Evolutionary conservation across 495 filamentous ascomycete species (phyloP).

Genomic region (Aspergillus heteromorphus): DNA sequence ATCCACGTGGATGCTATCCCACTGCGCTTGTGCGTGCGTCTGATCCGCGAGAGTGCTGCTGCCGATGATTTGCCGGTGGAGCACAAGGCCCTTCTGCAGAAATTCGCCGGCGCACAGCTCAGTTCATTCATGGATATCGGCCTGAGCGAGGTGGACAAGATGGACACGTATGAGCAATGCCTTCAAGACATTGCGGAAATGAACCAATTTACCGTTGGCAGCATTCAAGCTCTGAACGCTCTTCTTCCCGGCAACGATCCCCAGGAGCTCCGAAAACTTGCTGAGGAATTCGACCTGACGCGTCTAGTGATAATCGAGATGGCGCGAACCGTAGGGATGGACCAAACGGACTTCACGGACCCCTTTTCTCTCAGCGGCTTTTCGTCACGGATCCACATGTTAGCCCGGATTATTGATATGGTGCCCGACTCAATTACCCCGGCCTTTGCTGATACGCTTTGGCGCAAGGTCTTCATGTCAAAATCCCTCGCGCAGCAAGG

Average conservation of each 20-base stretch:
- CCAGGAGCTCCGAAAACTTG: slow-evolving; percentile 46
- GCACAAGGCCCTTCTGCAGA: slow-evolving; percentile 41
- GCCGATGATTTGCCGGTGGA: slow-evolving; percentile 33
- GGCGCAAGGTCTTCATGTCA: slow-evolving; percentile 62
- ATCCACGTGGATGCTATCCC: slow-evolving; percentile 32
- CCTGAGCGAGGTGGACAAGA: slow-evolving; percentile 42
- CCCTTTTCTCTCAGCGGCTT: slow-evolving; percentile 32
- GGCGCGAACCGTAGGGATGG: slow-evolving; percentile 38
- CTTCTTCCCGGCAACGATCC: slow-evolving; percentile 44
- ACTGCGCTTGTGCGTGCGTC: slow-evolving; percentile 53
- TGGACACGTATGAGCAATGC: slow-evolving; percentile 51
- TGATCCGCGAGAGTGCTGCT: slow-evolving; percentile 60
- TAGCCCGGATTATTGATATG: slow-evolving; percentile 51
- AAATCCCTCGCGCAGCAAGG: slow-evolving; percentile 49
- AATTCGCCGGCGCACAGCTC: slow-evolving; percentile 55
- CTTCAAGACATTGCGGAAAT: slow-evolving; percentile 53
- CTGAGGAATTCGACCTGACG: slow-evolving; percentile 49
- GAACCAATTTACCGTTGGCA: slow-evolving; percentile 57
- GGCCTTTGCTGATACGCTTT: slow-evolving; percentile 57
- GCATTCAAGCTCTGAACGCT: slow-evolving; percentile 62
- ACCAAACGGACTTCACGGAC: slow-evolving; percentile 32
- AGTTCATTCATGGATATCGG: slow-evolving; percentile 46
- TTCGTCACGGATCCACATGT: slow-evolving; percentile 51
- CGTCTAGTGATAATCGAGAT: slow-evolving; percentile 48
- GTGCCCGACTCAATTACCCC: slow-evolving; percentile 55